phyloP scores from a whole-genome alignment of 345 rosid genomes.

The Linum trigynum region DNA sequence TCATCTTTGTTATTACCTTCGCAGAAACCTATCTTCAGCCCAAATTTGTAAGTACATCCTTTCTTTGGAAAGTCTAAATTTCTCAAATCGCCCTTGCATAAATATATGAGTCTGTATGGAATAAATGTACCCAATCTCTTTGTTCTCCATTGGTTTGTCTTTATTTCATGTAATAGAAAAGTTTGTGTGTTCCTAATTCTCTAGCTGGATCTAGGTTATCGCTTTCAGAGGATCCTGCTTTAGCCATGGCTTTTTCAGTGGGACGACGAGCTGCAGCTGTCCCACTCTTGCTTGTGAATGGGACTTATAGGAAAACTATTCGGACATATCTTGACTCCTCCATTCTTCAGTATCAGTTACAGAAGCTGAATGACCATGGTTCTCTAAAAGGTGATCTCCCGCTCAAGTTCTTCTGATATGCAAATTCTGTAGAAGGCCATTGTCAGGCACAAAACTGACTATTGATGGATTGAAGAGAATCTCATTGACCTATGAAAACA shows the following conservation, averaged over 20 bases:
- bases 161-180: neutral
- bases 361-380: constrained; percentile 60
- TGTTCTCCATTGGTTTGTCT: neutral
- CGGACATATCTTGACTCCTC: constrained; percentile 92
- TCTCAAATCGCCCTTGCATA: neutral
- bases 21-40: constrained; percentile 69
- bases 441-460: too few species aligned
- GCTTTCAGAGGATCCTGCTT: constrained; percentile 94
- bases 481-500: neutral
- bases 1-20: constrained; percentile 80
- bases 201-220: constrained; percentile 47
- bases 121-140: neutral
- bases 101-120: neutral
- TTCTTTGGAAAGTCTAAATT: neutral
- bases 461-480: neutral
- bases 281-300: constrained; percentile 89
- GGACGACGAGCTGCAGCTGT: constrained; percentile 96
- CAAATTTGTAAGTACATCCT: constrained; percentile 45
- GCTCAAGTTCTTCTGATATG: neutral
- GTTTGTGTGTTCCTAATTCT: constrained; percentile 1
- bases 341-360: constrained; percentile 83
- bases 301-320: constrained; percentile 85
- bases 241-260: constrained; percentile 98
- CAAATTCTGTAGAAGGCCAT: too few species aligned
- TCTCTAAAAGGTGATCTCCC: constrained; percentile 70